Evolutionary conservation across 805 yeast species (phyloP).

Genomic region (Candida xiaguanensis): DNA sequence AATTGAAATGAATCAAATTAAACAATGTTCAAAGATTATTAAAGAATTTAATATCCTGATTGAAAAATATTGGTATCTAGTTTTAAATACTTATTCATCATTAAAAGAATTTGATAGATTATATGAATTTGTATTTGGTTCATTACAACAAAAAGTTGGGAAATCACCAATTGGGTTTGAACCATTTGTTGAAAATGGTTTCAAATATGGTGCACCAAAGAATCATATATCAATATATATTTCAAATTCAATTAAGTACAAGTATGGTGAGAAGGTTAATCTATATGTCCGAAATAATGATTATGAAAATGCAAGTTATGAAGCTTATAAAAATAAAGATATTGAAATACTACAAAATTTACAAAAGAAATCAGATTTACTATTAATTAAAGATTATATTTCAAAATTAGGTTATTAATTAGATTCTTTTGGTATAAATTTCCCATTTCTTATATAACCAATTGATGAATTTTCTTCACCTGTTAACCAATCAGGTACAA

Average conservation of each 20-base stretch:
- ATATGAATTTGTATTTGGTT: conserved; percentile 25
- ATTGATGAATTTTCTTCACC: conserved; percentile 63
- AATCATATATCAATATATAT: conserved; percentile 62
- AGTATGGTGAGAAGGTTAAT: conserved; percentile 45
- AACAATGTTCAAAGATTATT: conserved; percentile 27
- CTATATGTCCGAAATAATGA: conserved; percentile 54
- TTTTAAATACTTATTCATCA: conserved; percentile 25
- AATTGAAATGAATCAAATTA: conserved; percentile 34
- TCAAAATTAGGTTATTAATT: conserved; percentile 24
- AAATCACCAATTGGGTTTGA: conserved; percentile 72
- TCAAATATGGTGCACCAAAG: conserved; percentile 47
- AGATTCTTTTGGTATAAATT: conserved; percentile 7
- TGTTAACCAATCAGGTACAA: conserved; percentile 71
- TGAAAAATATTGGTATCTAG: conserved; percentile 33
- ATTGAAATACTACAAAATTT: conserved; percentile 14
- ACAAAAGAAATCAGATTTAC: conserved; percentile 2
- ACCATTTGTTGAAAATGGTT: conserved; percentile 55
- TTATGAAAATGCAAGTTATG: conserved; percentile 45
- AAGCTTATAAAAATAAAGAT: conserved; percentile 45
- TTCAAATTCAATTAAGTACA: conserved; percentile 43
- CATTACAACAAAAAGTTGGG: conserved; percentile 20
- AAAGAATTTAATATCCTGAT: conserved; percentile 29
- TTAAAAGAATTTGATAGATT: conserved; percentile 31
- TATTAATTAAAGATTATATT: conserved; percentile 19
- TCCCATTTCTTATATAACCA: conserved; percentile 34